Evolutionary conservation across 305 asterid genomes (phyloP).

Genomic region (Fraxinus xanthoxyloides): DNA sequence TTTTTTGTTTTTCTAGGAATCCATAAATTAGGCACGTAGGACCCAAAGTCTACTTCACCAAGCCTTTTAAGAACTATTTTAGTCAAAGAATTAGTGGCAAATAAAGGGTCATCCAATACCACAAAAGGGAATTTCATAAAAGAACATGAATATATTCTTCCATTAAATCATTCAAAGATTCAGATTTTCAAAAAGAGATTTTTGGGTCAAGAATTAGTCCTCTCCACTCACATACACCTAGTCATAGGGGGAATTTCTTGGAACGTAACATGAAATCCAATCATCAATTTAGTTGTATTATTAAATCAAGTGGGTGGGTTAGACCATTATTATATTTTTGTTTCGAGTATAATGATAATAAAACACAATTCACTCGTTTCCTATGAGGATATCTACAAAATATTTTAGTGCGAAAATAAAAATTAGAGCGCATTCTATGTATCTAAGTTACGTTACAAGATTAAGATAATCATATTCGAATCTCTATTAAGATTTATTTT

Average conservation of each 20-base stretch:
- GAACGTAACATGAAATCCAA: constrained; percentile 30
- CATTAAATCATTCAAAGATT: constrained; percentile 25
- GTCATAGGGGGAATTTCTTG: constrained; percentile 11
- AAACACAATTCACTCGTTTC: neutral
- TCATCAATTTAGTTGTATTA: constrained; percentile 3
- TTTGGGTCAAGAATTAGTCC: constrained; percentile 29
- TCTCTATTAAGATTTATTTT: constrained; percentile 13
- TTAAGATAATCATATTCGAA: constrained; percentile 26
- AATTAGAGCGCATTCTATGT: neutral
- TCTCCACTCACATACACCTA: neutral
- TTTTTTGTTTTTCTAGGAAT: neutral
- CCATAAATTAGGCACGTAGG: neutral
- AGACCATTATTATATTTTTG: constrained; percentile 6
- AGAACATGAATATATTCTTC: constrained; percentile 31
- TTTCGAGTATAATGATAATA: neutral
- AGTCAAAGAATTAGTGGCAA: constrained; percentile 41
- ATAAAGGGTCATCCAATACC: constrained; percentile 19
- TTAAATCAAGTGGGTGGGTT: constrained; percentile 39
- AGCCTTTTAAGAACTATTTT: constrained; percentile 24
- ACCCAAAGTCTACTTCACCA: neutral
- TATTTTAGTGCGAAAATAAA: constrained; percentile 19
- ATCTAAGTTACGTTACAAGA: constrained; percentile 8
- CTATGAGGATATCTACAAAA: neutral
- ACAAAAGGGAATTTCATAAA: constrained; percentile 19
- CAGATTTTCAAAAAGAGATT: constrained; percentile 25